phyloP scores from a whole-genome alignment of 2,329 filamentous ascomycete genomes.

The Colletotrichum lentis region DNA sequence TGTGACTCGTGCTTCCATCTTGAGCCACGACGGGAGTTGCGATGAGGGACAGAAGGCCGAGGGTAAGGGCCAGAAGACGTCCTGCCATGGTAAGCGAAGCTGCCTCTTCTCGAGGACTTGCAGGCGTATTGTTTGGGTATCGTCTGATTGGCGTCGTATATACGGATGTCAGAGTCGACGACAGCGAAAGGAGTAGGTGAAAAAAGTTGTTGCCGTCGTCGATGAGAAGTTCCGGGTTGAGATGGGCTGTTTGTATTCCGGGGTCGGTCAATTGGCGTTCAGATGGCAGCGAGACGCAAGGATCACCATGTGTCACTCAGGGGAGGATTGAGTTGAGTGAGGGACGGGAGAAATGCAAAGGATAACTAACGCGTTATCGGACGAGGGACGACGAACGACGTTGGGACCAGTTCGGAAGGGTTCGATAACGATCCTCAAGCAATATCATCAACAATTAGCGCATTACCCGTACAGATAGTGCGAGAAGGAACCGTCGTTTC shows the following conservation, averaged over 20 bases:
- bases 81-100: slow-evolving; percentile 27
- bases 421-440: slow-evolving; percentile 28
- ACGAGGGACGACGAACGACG: slow-evolving; percentile 14
- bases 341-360: slow-evolving; percentile 25
- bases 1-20: slow-evolving; percentile 11
- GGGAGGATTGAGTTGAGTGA: slow-evolving; percentile 16
- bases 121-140: background rate
- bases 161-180: background rate
- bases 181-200: background rate
- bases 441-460: background rate
- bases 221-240: background rate
- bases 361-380: slow-evolving; percentile 16
- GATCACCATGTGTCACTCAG: slow-evolving; percentile 7
- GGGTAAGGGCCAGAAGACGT: slow-evolving; percentile 12
- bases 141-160: too few relatives aligned
- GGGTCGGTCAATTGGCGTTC: background rate
- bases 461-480: too few relatives aligned
- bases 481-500: background rate
- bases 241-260: slow-evolving; percentile 16
- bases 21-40: slow-evolving; percentile 19
- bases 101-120: slow-evolving; percentile 23
- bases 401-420: slow-evolving; percentile 1
- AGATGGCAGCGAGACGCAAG: slow-evolving; percentile 21
- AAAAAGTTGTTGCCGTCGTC: background rate
- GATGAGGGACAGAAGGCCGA: slow-evolving; percentile 23